Conservation (phyloP, 768 basidiomycete species). For the Termitomyces sp. region DNA sequence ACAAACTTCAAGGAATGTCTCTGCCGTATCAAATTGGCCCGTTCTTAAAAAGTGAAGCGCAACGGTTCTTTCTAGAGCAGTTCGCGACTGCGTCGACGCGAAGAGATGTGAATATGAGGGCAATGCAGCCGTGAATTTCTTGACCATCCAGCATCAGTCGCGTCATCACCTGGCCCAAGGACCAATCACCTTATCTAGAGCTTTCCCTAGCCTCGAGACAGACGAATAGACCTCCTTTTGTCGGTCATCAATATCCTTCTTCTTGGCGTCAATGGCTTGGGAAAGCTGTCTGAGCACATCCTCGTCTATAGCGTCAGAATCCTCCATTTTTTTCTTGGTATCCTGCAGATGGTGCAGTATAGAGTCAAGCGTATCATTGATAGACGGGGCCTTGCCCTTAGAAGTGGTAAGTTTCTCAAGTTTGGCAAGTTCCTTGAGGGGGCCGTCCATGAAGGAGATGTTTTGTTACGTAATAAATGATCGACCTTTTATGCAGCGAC, state of each 20-base stretch:
- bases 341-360: constrained; percentile 54
- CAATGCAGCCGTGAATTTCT: constrained; percentile 58
- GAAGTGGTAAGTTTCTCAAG: constrained; percentile 58
- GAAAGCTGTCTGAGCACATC: constrained; percentile 45
- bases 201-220: constrained; percentile 75
- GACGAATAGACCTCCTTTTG: constrained; percentile 86
- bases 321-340: constrained; percentile 46
- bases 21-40: constrained; percentile 73
- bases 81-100: constrained; percentile 49
- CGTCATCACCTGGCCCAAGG: neutral
- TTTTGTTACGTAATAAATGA: constrained; percentile 8
- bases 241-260: constrained; percentile 82
- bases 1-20: constrained; percentile 67
- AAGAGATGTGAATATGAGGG: constrained; percentile 68
- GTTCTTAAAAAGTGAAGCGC: constrained; percentile 76
- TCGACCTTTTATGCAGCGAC: neutral
- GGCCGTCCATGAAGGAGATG: constrained; percentile 53
- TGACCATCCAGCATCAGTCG: neutral
- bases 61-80: constrained; percentile 63
- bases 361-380: constrained; percentile 57
- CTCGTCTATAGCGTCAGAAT: constrained; percentile 40
- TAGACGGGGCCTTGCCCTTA: constrained; percentile 50
- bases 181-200: constrained; percentile 77
- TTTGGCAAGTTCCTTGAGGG: constrained; percentile 74
- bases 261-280: constrained; percentile 58